Base-by-base conservation (phyloP, 2,329 filamentous ascomycete genomes). In the Aurifilum marmelostoma region DNA sequence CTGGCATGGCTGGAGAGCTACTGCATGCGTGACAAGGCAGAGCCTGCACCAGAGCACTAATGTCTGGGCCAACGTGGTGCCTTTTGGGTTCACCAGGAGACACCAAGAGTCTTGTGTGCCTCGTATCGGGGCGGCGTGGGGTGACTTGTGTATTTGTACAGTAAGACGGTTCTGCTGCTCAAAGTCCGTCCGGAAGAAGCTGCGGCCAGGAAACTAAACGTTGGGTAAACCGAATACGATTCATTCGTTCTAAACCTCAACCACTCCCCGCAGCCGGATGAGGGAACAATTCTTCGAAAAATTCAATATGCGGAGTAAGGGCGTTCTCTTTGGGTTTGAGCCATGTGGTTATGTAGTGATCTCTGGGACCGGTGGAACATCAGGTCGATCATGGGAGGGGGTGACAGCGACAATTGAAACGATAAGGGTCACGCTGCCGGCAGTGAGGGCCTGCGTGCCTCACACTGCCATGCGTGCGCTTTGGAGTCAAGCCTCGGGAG, bases 71-170 rank as follows among this genome's bases (percentile, higher is more conserved):
- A 29, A 32, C 32, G 18, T 37, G 16, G 16, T n/a, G 56, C 21
- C n/a, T n/a, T 56, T 2, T 14, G 18, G 56, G 16, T 59, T 37
- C 32, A 59, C 56, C 32, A 59, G 32, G 56, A 59, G 32, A 59
- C 1, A 6, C 56, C 32, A 59, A 59, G 16, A 2, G 32, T 58
- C 56, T 27, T 60, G 66, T 70, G 68, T 70, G 65, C 47, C 65
- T 70, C 68, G 68, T 70, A 70, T 70, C 62, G 61, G 59, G 34
- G 32, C 47, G 11, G 24, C 54, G 18, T 43, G 56, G 52, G 24
- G 39, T 59, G 63, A 58, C 50, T 27, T 21, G 9, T 21, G n/a
- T n/a, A n/a, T 8, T 47, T 47, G 43, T 47, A 47, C 34, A 34
- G 34, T 34, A 34, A 8, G 43, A 47, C n/a, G 43, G 18, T n/a